A percentile compares a stretch with the other conserved stretches of the same genome.
Conservation (phyloP, 129 eudicot species). For the Centaurea solstitialis region DNA sequence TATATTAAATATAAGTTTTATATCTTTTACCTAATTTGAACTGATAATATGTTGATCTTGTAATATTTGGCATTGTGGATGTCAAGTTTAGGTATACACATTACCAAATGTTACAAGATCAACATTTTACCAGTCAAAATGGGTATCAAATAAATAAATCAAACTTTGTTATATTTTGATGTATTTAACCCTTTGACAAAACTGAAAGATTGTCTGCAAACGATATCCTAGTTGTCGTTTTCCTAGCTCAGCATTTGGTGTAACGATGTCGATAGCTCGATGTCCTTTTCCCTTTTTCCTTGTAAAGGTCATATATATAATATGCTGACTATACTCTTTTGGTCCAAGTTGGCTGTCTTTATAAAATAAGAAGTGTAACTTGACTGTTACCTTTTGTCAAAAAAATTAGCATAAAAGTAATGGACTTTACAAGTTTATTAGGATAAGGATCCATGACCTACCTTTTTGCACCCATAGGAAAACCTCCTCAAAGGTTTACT, state of each 20-base stretch:
- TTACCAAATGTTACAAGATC: background rate
- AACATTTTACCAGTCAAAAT: background rate
- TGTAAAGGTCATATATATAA: conserved; percentile 13
- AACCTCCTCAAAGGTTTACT: conserved; percentile 9
- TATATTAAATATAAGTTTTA: too few species aligned
- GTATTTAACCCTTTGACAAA: background rate
- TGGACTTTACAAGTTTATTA: conserved; percentile 2
- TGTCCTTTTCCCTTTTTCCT: conserved; percentile 28
- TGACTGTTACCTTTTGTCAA: conserved; percentile 22
- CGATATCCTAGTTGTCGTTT: background rate
- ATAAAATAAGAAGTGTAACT: background rate
- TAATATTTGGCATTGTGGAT: too few species aligned
- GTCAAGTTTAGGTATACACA: background rate
- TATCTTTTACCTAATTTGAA: too few species aligned
- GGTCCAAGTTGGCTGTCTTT: conserved; percentile 29
- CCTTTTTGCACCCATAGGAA: conserved; percentile 7
- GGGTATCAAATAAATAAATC: background rate
- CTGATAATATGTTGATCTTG: too few species aligned
- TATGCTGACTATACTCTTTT: conserved; percentile 1
- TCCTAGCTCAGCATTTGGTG: conserved; percentile 24
- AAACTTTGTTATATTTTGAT: background rate
- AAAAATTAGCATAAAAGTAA: background rate
- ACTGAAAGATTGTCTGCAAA: conserved; percentile 2
- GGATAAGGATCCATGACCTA: conserved; percentile 22
- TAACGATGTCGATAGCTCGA: conserved; percentile 15